Evolutionary conservation across 495 filamentous ascomycete genomes (phyloP), one percentile per base, ranked within the genome.

Genomic region (Evansstolkia leycettana): DNA sequence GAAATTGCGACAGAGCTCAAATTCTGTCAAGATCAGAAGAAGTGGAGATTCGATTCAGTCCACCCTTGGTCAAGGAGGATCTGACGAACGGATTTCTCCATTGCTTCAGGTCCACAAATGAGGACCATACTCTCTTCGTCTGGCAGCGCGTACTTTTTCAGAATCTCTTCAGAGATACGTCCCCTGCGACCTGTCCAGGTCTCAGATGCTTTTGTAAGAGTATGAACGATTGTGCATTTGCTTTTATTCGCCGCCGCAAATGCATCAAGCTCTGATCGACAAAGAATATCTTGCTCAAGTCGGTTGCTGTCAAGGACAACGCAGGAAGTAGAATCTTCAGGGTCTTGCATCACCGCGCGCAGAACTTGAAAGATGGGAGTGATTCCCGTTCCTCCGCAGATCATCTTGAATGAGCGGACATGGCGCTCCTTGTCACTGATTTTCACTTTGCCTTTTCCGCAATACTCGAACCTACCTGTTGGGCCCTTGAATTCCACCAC

Each of bases 301-400:
- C 84, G 55, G 47, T 95, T 96, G 0, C 87, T 85, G 47, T 94
- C 68, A 1, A 95, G 61, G 0, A 96, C 70, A 7, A 81, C 49
- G 47, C 87, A 92, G 0, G 46, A 52, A 0, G 78, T 81, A 0
- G 49, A 40, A 51, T 82, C 79, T 7, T 65, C 42, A 2, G 40
- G 37, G 43, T 83, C 69, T 30, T 70, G 62, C 59, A 85, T 72
- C 1, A 90, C 73, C 3, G 84, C 84, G 18, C 84, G 65, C 24
- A 95, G 64, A 1, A 95, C 84, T 42, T 93, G 83, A 60, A 80
- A 94, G 37, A 95, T 82, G 1, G 89, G 89, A 27, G 89, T 96
- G 46, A 96, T 84, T 2, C 89, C 89, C 2, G 74, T 83, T 24
- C 89, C 89, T 18, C 72, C 89, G 41, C 83, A 90, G 33, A 96